Evolutionary conservation across 108 stramenopile genomes (phyloP), one percentile per base, ranked within the genome.

Genomic region (Conticribra weissflogii): DNA sequence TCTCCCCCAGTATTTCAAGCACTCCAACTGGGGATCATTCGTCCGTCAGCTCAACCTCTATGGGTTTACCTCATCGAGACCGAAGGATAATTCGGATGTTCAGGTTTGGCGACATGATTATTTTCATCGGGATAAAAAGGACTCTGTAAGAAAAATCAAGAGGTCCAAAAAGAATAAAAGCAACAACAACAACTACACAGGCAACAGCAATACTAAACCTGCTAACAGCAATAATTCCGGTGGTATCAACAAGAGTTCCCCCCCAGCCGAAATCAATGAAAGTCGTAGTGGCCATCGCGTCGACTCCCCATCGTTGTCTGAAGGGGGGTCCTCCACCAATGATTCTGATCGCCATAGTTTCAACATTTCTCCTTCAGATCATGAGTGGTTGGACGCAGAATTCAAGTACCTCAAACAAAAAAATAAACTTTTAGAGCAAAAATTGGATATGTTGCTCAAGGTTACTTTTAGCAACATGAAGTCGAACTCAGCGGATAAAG

Each of bases 1-100:
- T 3, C 44, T 62, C 1, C 47, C 61, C 15, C 61, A 62, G 18
- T 62, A 62, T 18, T 51, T 51, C 50, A 51, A 51, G 50, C 50
- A 51, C 19, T 51, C 50, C 50, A 51, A 51, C 50, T 51, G 19
- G 18, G 19, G 18, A 3, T 51, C 50, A 9, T 51, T 51, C 19
- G 50, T 51, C 16, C 50, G 50, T 51, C 50, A 51, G 19, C 16
- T 51, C 18, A 51, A 51, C 19, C 50, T 51, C 19, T 51, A 51
- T 18, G 50, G 50, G 18, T 51, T 51, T 18, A 51, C 50, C 9
- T 18, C 17, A 9, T 51, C 50, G 16, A 3, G 18, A 3, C 36
- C 12, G 8, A 51, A 51, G 50, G 18, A 51, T 4, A 51, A 51
- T 21, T 18, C 4, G 4, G 50, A 51, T 16, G 50, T 51, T 51